A percentile compares a stretch with the other conserved stretches of the same genome.
phyloP scores from a whole-genome alignment of 768 basidiomycete species.

The Mycena metata region DNA sequence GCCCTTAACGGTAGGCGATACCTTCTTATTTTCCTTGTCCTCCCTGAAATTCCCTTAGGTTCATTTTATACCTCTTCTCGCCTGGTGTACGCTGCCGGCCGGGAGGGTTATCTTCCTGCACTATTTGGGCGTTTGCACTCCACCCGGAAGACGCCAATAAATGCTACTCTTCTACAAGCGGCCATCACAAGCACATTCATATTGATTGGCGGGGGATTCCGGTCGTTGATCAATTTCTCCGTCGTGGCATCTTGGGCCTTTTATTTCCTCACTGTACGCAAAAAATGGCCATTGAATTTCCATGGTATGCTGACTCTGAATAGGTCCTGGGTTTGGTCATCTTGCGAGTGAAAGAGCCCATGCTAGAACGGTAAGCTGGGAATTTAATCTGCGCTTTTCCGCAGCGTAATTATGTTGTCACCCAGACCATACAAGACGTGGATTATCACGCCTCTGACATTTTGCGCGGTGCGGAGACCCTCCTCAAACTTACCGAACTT shows the following conservation, averaged over 20 bases:
- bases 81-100: conserved; percentile 89
- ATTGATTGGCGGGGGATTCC: conserved; percentile 89
- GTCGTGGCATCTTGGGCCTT: conserved; percentile 91
- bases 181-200: conserved; percentile 83
- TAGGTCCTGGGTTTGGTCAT: conserved; percentile 92
- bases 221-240: conserved; percentile 90
- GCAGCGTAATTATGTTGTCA: background rate
- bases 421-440: conserved; percentile 93
- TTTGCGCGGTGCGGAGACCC: conserved; percentile 78
- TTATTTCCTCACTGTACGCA: conserved; percentile 84
- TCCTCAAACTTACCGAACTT: conserved; percentile 15
- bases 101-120: conserved; percentile 88
- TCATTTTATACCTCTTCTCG: conserved; percentile 84
- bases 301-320: background rate
- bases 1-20: conserved; percentile 81
- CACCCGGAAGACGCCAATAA: conserved; percentile 85
- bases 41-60: conserved; percentile 54
- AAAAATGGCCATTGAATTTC: background rate
- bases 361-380: conserved; percentile 75
- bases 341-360: conserved; percentile 90
- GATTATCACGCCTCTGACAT: conserved; percentile 90
- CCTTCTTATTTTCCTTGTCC: conserved; percentile 5
- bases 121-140: conserved; percentile 85
- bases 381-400: conserved; percentile 3
- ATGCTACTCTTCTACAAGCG: conserved; percentile 88